Base-by-base conservation (phyloP, 768 basidiomycete genomes). In the Clitopilus hobsonii region DNA sequence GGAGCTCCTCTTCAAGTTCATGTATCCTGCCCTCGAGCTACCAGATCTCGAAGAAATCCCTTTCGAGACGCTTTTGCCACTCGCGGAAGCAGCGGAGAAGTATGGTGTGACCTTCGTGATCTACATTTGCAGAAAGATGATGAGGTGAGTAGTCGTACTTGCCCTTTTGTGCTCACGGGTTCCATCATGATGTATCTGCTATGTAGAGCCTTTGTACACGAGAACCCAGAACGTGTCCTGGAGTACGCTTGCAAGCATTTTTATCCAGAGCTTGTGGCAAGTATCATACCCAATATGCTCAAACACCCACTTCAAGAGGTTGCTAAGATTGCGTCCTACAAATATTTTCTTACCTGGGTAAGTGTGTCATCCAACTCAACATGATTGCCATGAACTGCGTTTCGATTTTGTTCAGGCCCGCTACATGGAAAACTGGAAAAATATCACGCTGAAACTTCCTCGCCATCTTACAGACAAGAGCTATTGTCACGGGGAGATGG, bases 11-110 rank as follows among this genome's bases (percentile, higher is more conserved):
- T 69, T 69, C 52, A 60, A 59, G 32, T 69, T 62, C 45, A 60
- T 66, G 5, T 69, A 69, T 27, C 67, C 67, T 1, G 55, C 54
- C 10, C 63, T 18, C 6, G 38, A 63, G 13, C 60, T 63, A n/a
- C 67, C 63, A 0, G 58, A 61, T 13, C 49, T 68, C 20, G 55
- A 62, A 7, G 48, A 58, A 1, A 27, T 60, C 20, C 51, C 53
- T 5, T 66, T 68, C 28, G 53, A 51, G 3, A 36, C 56, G 3
- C 26, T 70, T 24, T 55, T 52, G 0, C 49, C 49, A 2, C 48
- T 71, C 24, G 68, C 69, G 2, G 68, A 71, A 38, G 68, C 69
- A 2, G 69, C 66, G 20, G 68, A 69, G 52, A 71, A 71, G 52
- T 71, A 71, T 36, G 64, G 68, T 51, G 65, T 68, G 0, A 68